A percentile compares a stretch with the other conserved stretches of the same genome.
These are phyloP conservation scores for Fusarium luffae DNA, from an alignment of 2,329 filamentous ascomycete genomes.

Conservation along the genomic window DNA sequence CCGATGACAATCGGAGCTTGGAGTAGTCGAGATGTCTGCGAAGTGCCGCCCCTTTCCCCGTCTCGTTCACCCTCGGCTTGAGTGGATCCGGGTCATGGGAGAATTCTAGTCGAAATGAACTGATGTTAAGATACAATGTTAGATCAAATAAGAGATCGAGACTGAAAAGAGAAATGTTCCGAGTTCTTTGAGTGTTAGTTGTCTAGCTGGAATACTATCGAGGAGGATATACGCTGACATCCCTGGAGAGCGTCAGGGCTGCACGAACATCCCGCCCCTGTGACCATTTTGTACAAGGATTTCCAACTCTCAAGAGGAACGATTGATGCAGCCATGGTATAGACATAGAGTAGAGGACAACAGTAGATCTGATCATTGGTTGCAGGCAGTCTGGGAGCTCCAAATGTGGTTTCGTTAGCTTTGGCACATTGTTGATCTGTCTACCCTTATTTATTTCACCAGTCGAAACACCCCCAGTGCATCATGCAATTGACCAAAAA, in stretches of 20 bases:
- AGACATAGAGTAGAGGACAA: not conserved
- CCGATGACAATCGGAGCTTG: not conserved
- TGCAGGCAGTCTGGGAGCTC: not conserved
- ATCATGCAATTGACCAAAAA: conserved; percentile 63
- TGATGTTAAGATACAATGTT: fast-evolving
- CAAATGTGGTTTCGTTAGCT: not conserved
- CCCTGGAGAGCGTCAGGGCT: not conserved
- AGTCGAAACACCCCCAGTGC: conserved; percentile 54
- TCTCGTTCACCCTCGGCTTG: not conserved
- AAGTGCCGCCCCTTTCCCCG: not conserved
- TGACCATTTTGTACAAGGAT: not conserved
- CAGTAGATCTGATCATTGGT: not conserved
- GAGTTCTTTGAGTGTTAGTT: not conserved
- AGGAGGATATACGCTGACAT: not conserved
- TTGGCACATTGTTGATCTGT: not conserved
- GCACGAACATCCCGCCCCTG: not conserved
- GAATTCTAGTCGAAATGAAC: not conserved
- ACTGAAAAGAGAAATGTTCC: not conserved
- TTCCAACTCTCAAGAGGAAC: not conserved
- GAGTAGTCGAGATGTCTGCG: not conserved
- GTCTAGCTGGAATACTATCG: too few species aligned
- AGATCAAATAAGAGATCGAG: not conserved
- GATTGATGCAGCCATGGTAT: not conserved
- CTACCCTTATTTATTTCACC: conserved; percentile 37
- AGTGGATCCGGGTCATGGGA: not conserved